Evolutionary conservation across 176 grass and related monocot genomes (phyloP).

Genomic region (Bothriochloa decipiens): DNA sequence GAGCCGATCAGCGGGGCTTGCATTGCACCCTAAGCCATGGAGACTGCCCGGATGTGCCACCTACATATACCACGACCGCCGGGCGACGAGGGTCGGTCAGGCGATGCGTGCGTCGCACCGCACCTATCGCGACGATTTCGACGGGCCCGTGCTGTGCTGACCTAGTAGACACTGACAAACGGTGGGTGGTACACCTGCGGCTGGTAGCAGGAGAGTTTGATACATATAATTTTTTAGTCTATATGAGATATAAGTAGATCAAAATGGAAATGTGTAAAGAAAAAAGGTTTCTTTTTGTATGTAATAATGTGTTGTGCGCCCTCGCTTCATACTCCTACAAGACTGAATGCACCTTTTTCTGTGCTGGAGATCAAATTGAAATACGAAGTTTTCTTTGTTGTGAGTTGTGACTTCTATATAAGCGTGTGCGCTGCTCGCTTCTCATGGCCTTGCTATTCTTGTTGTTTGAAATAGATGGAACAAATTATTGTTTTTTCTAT

Average conservation of each 20-base stretch:
- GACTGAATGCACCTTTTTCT: not conserved
- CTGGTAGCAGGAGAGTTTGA: not conserved
- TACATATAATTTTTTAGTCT: not conserved
- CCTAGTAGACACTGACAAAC: conserved; percentile 33
- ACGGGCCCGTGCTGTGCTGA: conserved; percentile 27
- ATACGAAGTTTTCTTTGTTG: not conserved
- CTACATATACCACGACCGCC: not conserved
- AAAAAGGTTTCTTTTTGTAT: not conserved
- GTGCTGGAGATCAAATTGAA: not conserved
- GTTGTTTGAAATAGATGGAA: too few species aligned
- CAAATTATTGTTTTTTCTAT: too few species aligned
- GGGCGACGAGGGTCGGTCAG: not conserved
- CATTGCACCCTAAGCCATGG: conserved; percentile 41
- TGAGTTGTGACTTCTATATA: not conserved
- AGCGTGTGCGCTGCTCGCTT: not conserved
- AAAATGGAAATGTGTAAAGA: not conserved
- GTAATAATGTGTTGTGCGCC: not conserved
- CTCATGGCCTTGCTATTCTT: too few species aligned
- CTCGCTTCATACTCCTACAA: not conserved
- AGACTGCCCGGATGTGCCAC: conserved; percentile 8
- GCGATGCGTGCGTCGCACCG: conserved; percentile 47
- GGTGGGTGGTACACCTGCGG: not conserved
- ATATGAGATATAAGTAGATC: not conserved
- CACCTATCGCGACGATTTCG: conserved; percentile 23
- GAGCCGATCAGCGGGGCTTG: conserved; percentile 36